Evolutionary conservation across 495 filamentous ascomycete species (phyloP), one percentile per base, ranked within the genome.

Genomic region (Aspergillus panamensis): DNA sequence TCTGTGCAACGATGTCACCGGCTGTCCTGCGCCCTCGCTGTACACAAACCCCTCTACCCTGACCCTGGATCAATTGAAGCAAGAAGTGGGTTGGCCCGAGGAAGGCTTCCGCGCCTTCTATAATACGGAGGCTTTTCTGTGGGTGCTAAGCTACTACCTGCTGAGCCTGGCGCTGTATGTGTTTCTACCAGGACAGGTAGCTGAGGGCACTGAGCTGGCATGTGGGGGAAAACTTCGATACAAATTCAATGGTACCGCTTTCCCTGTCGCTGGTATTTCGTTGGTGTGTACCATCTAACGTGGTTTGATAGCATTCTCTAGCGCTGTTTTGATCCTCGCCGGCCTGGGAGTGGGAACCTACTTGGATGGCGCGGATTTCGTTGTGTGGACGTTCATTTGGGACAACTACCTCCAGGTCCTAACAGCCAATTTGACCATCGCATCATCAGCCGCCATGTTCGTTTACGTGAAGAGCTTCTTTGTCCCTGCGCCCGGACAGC

Each of bases 311-410:
- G 89, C 90, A n/a, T 91, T 95, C 73, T 71, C 70, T 55, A 90
- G 91, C 12, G 85, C 89, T 39, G 63, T 92, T 50, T 75, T 87
- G 58, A 90, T 84, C 33, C 73, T 96, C 44, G 72, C 76, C 14
- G 76, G 86, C 51, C 80, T 84, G 55, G 85, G 84, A 48, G 83
- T 84, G 10, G 90, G 91, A 29, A 96, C 92, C 3, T 76, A 84
- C 58, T 67, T 82, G 13, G 80, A 95, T 64, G 94, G 94, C 31
- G 80, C 90, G 17, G 80, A 91, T 32, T 97, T 96, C 67, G 80
- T 83, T 10, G 75, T 96, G 25, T 98, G 92, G 94, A 90, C 87
- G 17, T 98, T 89, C 77, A 87, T 98, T 62, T 87, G 88, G 78
- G 85, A 96, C 69, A 93, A 97, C 72, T 93, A 91, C 69, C 58